These are phyloP conservation scores for Vaucheria bursata DNA, from an alignment of 352 stramenopile species.

Conservation along the genomic window DNA sequence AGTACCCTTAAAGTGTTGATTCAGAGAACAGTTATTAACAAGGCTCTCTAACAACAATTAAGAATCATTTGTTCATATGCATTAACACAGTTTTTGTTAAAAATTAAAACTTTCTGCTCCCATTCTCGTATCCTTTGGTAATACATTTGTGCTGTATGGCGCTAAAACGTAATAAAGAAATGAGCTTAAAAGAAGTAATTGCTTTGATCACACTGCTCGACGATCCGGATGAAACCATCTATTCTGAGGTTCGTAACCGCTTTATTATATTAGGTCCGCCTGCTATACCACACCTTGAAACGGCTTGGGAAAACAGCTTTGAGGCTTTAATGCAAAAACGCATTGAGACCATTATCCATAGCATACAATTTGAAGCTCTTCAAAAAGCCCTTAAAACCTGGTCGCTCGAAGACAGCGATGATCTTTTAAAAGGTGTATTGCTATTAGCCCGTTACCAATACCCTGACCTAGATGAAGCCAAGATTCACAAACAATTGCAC, in stretches of 20 bases:
- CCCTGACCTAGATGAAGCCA: background rate
- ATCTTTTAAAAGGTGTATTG: background rate
- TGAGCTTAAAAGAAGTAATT: background rate
- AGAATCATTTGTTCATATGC: too few relatives aligned
- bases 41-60: too few relatives aligned
- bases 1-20: too few relatives aligned
- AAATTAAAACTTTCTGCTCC: too few relatives aligned
- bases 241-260: background rate
- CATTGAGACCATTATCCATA: background rate
- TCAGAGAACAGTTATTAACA: too few relatives aligned
- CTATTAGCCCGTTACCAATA: background rate
- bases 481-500: background rate
- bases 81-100: too few relatives aligned
- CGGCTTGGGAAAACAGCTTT: background rate
- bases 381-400: background rate
- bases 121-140: too few relatives aligned
- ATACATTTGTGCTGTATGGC: too few relatives aligned
- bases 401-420: background rate
- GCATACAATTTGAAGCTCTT: background rate
- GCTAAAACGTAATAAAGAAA: too few relatives aligned
- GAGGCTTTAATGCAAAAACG: background rate
- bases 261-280: background rate
- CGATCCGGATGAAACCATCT: background rate
- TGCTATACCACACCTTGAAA: background rate
- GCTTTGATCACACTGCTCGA: background rate